phyloP scores from a whole-genome alignment of 2,329 filamentous ascomycete genomes.

The Elsinoe fawcettii region DNA sequence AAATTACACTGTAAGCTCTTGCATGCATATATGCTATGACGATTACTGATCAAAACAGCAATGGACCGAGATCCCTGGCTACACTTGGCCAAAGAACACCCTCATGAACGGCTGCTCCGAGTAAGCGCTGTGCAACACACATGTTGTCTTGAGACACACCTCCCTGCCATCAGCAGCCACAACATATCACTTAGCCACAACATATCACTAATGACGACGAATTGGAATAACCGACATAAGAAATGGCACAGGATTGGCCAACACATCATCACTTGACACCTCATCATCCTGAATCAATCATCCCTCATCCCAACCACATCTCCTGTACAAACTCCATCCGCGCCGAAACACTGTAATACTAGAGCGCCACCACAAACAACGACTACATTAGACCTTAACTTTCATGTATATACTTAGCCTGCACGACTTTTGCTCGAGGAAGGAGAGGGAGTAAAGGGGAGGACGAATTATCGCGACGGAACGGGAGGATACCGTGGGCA shows the following conservation, averaged over 20 bases:
- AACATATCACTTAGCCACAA: no score
- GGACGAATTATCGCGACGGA: background rate
- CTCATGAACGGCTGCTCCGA: slow-evolving; percentile 50
- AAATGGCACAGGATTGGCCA: background rate
- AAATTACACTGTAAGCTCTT: slow-evolving; percentile 55
- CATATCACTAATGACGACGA: background rate
- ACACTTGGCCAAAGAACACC: slow-evolving; percentile 54
- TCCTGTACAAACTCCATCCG: background rate
- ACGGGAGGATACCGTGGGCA: background rate
- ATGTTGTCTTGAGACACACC: no score
- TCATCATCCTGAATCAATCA: background rate
- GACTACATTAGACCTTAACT: background rate
- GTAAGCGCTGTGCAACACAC: slow-evolving; percentile 12
- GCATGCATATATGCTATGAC: slow-evolving; percentile 8
- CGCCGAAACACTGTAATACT: background rate
- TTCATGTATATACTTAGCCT: slow-evolving; percentile 3
- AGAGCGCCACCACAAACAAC: background rate
- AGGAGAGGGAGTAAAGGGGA: background rate
- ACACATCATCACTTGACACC: background rate
- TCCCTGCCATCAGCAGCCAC: background rate
- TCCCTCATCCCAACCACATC: no score
- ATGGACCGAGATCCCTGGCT: slow-evolving; percentile 42
- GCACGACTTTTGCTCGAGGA: background rate
- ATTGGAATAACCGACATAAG: background rate
- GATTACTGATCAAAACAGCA: background rate